Evolutionary conservation across 2,329 filamentous ascomycete genomes (phyloP), one percentile per base, ranked within the genome.

Genomic region (Acephala macrosclerotiorum): DNA sequence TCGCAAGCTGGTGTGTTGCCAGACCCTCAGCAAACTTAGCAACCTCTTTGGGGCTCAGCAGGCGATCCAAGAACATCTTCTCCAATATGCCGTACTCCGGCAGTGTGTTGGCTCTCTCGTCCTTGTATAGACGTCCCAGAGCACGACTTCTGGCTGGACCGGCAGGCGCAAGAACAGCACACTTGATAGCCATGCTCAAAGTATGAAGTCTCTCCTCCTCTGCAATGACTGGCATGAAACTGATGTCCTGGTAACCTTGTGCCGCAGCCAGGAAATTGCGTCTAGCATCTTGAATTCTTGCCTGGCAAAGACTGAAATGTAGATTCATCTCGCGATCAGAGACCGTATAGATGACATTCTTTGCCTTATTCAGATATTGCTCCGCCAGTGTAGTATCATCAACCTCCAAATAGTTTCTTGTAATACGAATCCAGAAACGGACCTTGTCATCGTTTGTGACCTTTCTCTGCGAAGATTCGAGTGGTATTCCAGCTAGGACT

Each of bases 51-150:
- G 91, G 88, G 0, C 88, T 87, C 58, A 99, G 84, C 3, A 99
- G 83, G 6, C 94, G 88, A 78, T 98, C 93, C 58, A 98, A 85
- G 78, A 97, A 97, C 88, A 99, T 98, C 83, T 98, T 98, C 82
- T 98, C 96, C 16, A 99, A 82, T 61, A 99, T 97, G 58, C 88
- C 84, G 75, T 91, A 95, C 79, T 98, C 93, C 36, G 90, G 87
- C 1, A 96, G 86, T 58, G 89, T 87, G 3, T 84, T 82, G 0
- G 92, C 86, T 35, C 96, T 88, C 71, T 98, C 96, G 78, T 99
- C 96, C 79, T 97, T 97, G 85, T 97, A 97, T 16, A 99, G 83
- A 61, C 91, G 89, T 4, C 89, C 93, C 20, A 99, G 85, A 51
- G 90, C 89, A 56, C 92, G 88, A 68, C 91, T 93, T 61, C 96